A percentile compares a stretch with the other conserved stretches of the same genome.
These are phyloP conservation scores for Colletotrichum salicis DNA, from an alignment of 2,329 filamentous ascomycete genomes.

Conservation along the genomic window DNA sequence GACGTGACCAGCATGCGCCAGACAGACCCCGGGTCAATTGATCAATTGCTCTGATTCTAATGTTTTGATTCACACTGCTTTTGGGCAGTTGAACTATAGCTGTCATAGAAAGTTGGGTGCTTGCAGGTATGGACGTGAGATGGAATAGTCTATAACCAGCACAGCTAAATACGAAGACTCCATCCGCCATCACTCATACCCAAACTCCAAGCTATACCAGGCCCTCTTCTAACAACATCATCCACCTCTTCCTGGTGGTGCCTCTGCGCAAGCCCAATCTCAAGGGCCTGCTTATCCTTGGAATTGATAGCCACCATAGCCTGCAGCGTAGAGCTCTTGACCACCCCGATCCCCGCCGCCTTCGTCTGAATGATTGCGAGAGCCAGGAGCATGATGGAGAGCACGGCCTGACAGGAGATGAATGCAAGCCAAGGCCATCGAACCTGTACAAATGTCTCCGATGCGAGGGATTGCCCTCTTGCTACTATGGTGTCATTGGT, in stretches of 20 bases:
- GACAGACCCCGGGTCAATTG: background rate
- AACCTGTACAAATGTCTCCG: constrained; percentile 30
- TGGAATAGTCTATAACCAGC: too few species aligned
- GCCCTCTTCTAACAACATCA: background rate
- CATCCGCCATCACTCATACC: background rate
- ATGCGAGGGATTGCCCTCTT: constrained; percentile 5
- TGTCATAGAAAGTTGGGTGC: too few species aligned
- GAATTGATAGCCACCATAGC: background rate
- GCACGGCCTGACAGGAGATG: constrained; percentile 32
- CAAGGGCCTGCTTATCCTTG: background rate
- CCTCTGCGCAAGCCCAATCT: background rate
- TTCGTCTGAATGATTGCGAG: constrained; percentile 25
- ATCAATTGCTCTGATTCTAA: background rate
- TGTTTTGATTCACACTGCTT: too few species aligned
- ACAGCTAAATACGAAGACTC: background rate
- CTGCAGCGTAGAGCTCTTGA: constrained; percentile 32
- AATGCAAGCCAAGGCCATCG: constrained; percentile 37
- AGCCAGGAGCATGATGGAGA: constrained; percentile 31
- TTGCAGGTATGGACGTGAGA: too few species aligned
- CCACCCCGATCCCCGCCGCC: constrained; percentile 30
- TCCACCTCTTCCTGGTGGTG: background rate
- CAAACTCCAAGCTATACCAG: background rate
- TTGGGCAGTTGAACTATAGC: too few species aligned
- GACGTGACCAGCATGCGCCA: background rate
- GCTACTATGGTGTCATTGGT: background rate